A percentile compares a stretch with the other conserved stretches of the same genome.
phyloP scores from a whole-genome alignment of 106 monocot species.

The Dendrobium huoshanense region DNA sequence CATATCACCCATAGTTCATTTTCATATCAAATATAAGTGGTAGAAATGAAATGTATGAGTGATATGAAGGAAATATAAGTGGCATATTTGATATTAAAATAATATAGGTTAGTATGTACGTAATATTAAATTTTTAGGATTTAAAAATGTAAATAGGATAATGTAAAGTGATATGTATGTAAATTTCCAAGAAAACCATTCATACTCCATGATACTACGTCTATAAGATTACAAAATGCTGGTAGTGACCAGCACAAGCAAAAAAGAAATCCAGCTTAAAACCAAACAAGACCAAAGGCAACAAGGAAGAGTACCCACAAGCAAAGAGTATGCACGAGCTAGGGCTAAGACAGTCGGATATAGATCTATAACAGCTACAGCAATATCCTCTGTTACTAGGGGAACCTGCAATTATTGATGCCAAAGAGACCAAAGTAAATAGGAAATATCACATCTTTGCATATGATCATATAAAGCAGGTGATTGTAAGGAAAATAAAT shows the following conservation, averaged over 20 bases:
- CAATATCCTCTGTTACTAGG: slow-evolving; percentile 83
- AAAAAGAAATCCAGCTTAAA: not conserved
- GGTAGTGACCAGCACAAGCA: not conserved
- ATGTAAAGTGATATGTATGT: too few relatives aligned
- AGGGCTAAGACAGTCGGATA: slow-evolving; percentile 74
- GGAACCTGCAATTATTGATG: slow-evolving; percentile 41
- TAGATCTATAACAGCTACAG: slow-evolving; percentile 60
- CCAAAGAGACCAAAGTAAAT: not conserved
- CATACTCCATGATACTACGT: too few relatives aligned
- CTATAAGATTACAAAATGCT: too few relatives aligned
- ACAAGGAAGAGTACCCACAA: slow-evolving; percentile 35
- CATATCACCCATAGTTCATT: too few relatives aligned
- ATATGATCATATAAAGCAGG: not conserved
- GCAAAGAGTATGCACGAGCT: slow-evolving; percentile 52
- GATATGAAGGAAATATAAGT: too few relatives aligned
- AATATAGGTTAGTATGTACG: too few relatives aligned
- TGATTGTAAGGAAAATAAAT: not conserved
- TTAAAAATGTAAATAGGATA: too few relatives aligned
- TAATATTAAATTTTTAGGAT: too few relatives aligned
- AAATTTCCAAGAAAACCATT: too few relatives aligned
- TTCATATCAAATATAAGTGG: too few relatives aligned
- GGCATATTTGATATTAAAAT: too few relatives aligned
- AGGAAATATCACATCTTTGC: not conserved
- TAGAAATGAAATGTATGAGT: too few relatives aligned
- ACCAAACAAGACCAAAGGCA: not conserved